Conservation (phyloP, 148 eudicot species). For the Chenopodium berlandieri region DNA sequence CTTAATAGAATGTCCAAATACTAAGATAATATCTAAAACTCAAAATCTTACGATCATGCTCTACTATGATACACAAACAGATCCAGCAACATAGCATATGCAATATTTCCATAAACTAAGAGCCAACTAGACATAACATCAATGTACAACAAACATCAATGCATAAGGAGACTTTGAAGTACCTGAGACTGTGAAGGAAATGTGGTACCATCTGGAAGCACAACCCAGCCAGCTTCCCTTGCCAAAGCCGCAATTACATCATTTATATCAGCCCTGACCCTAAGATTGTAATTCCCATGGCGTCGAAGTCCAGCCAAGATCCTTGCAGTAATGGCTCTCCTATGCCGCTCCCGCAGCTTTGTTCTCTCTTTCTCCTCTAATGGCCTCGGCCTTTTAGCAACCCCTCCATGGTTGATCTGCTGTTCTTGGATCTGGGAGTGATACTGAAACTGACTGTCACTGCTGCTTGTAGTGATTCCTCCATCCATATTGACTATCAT, state of each 20-base stretch:
- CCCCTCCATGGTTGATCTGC: conserved; percentile 54
- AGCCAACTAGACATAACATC: not conserved
- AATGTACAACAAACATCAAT: conserved; percentile 2
- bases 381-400: conserved; percentile 73
- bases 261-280: conserved; percentile 98
- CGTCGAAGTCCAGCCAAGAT: conserved; percentile 91
- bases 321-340: conserved; percentile 95
- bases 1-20: not conserved
- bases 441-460: conserved; percentile 48
- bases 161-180: not conserved
- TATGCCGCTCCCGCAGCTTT: conserved; percentile 88
- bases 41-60: not conserved
- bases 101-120: not conserved
- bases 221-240: conserved; percentile 99
- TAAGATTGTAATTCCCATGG: conserved; percentile 94
- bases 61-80: not conserved
- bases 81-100: not conserved
- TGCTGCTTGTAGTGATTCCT: conserved; percentile 35
- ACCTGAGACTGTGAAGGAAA: conserved; percentile 92
- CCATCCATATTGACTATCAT: conserved; percentile 52
- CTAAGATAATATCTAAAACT: not conserved
- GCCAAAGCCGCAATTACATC: conserved; percentile 98
- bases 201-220: conserved; percentile 98
- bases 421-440: conserved; percentile 65
- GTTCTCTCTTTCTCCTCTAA: conserved; percentile 97